Base-by-base conservation (phyloP, 192 early-diverging fungal species). In the Spinellus fusiger region DNA sequence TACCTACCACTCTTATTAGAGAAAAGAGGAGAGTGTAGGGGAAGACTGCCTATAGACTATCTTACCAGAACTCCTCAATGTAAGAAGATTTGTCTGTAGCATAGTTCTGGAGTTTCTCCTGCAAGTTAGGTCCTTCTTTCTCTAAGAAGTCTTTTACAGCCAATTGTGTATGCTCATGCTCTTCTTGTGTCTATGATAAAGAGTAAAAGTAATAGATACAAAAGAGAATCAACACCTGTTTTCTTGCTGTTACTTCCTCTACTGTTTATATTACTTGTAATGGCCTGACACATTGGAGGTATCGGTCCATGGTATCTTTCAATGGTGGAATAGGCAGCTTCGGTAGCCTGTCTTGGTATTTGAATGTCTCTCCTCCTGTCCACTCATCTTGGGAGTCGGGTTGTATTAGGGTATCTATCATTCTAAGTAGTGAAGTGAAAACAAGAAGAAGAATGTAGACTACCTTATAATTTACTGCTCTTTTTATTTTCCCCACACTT, bases 261-360 rank as follows among this genome's bases (percentile, higher is more conserved):
- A n/a, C 88, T 44, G 28, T 10, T 78, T 27, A 68, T 65, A 57
- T 66, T 37, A 91, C 80, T 65, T 78, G 72, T n/a, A 86, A 56
- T 16, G 83, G 80, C n/a, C 64, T 69, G 4, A 83, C 37, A 13
- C 74, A 77, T 44, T 71, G 51, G 3, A 86, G 49, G 54, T 83
- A 84, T 35, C 63, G 68, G 38, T 66, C 44, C 16, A 75, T 32
- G 0, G 84, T 83, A 3, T 80, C 74, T 49, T 73, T 66, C 6
- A 86, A 74, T 16, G 69, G 34, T 4, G 84, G 82, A 18, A 87
- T 79, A 13, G 84, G 84, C 38, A 85, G 65, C 8, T 79, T 76
- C 33, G 82, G 84, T 10, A 86, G 62, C 50, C 61, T 57, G 27
- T 63, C 70, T 70, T 92, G 86, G 66, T 80, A 79, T 37, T 75